Conservation (phyloP, 371 early-diverging fungal genomes). For the Circinella umbellata region DNA sequence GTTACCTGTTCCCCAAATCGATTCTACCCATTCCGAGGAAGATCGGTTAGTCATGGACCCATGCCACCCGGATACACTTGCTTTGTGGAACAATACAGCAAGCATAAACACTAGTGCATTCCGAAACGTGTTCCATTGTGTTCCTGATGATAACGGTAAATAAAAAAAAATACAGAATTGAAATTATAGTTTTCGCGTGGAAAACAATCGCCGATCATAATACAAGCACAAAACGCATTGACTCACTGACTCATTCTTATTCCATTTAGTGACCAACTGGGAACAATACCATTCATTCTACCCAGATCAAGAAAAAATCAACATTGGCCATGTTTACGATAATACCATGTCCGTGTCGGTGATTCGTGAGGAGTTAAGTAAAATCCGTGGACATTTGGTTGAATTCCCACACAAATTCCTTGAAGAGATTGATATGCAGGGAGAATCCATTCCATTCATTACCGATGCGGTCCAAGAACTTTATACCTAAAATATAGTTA, state of each 20-base stretch:
- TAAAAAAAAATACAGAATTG: background rate
- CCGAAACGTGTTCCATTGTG: constrained; percentile 76
- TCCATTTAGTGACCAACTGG: constrained; percentile 60
- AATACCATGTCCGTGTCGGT: constrained; percentile 50
- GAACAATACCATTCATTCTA: constrained; percentile 71
- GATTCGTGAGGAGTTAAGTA: constrained; percentile 50
- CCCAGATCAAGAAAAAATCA: constrained; percentile 43
- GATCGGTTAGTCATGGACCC: constrained; percentile 65
- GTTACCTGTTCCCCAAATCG: constrained; percentile 48
- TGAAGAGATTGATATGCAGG: constrained; percentile 56
- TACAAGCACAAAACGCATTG: no score
- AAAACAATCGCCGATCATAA: background rate
- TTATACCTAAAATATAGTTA: constrained; percentile 38
- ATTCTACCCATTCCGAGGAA: constrained; percentile 38
- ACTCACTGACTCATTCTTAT: no score
- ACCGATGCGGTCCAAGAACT: constrained; percentile 42
- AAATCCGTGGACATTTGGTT: constrained; percentile 72
- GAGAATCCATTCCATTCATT: constrained; percentile 48
- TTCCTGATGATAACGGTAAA: constrained; percentile 74
- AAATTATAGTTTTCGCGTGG: background rate
- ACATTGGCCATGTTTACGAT: constrained; percentile 50
- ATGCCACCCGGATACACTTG: constrained; percentile 56
- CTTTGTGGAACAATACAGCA: constrained; percentile 62
- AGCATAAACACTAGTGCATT: constrained; percentile 64
- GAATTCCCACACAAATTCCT: constrained; percentile 81